Percentiles rank a stretch among this genome's conserved stretches.
Evolutionary conservation across 768 basidiomycete species (phyloP).

Genomic region (Rhodotorula graminis): DNA sequence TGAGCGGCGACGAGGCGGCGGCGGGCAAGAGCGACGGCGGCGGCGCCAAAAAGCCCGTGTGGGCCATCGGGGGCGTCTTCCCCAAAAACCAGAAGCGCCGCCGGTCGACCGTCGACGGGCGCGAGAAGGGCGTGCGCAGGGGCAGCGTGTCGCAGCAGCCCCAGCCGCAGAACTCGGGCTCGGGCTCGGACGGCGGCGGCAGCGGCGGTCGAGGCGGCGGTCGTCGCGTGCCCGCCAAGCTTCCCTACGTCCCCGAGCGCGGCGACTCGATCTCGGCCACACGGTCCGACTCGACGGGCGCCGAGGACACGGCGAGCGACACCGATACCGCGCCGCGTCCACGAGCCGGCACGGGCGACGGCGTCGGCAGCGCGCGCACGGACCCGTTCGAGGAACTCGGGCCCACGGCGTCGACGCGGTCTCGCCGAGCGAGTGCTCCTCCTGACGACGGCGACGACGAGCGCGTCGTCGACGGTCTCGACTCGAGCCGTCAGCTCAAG

Average conservation of each 20-base stretch:
- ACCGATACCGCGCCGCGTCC: too few relatives aligned
- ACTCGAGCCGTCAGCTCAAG: neutral
- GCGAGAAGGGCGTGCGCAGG: constrained; percentile 1
- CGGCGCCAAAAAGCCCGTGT: constrained; percentile 12
- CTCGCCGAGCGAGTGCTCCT: neutral
- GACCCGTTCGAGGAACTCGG: constrained; percentile 15
- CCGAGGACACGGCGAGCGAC: neutral
- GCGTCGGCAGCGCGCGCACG: neutral
- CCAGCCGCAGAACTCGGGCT: neutral
- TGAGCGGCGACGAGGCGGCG: neutral
- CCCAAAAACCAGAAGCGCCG: constrained; percentile 11
- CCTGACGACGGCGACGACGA: neutral
- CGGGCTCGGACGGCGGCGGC: neutral
- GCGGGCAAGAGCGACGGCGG: neutral
- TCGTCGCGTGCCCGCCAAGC: neutral
- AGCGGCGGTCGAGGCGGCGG: too few relatives aligned
- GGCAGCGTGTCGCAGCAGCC: neutral
- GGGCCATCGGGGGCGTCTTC: constrained; percentile 31
- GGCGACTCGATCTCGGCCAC: neutral
- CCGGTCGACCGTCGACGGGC: constrained; percentile 4
- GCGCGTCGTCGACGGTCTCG: neutral
- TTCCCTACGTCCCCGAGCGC: neutral
- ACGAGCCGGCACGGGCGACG: neutral
- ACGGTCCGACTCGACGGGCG: neutral
- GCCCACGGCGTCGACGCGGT: neutral